phyloP scores from a whole-genome alignment of 2,329 filamentous ascomycete genomes.

The Exophiala lecanii-corni region DNA sequence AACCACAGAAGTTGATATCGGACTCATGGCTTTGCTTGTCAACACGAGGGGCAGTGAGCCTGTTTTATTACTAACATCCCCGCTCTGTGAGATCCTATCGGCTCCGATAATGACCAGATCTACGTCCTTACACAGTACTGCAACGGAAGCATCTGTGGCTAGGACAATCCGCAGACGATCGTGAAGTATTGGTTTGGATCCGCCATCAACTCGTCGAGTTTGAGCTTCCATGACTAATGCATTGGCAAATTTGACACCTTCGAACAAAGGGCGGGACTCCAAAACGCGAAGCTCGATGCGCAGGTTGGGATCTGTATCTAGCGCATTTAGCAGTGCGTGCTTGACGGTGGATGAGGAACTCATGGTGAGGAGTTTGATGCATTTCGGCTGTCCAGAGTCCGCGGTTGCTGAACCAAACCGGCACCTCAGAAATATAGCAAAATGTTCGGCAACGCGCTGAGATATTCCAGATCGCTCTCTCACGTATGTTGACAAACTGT shows the following conservation, averaged over 20 bases:
- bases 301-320: conserved; percentile 36
- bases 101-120: conserved; percentile 55
- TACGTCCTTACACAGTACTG: conserved; percentile 31
- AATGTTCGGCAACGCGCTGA: conserved; percentile 19
- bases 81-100: conserved; percentile 55
- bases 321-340: conserved; percentile 33
- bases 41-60: conserved; percentile 58
- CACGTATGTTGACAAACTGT: conserved; percentile 26
- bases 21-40: conserved; percentile 45
- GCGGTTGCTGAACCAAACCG: conserved; percentile 4
- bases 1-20: conserved; percentile 42
- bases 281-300: conserved; percentile 51
- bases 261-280: conserved; percentile 63
- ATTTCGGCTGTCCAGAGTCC: background rate
- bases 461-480: conserved; percentile 26
- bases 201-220: too few species aligned
- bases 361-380: conserved; percentile 53
- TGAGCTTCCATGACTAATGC: too few species aligned
- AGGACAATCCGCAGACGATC: conserved; percentile 54
- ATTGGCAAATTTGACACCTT: conserved; percentile 57
- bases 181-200: conserved; percentile 39
- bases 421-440: conserved; percentile 10
- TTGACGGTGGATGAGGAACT: conserved; percentile 61
- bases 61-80: conserved; percentile 63
- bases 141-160: conserved; percentile 16